Base-by-base conservation (phyloP, 192 early-diverging fungal genomes). In the Coemansia sp. region DNA sequence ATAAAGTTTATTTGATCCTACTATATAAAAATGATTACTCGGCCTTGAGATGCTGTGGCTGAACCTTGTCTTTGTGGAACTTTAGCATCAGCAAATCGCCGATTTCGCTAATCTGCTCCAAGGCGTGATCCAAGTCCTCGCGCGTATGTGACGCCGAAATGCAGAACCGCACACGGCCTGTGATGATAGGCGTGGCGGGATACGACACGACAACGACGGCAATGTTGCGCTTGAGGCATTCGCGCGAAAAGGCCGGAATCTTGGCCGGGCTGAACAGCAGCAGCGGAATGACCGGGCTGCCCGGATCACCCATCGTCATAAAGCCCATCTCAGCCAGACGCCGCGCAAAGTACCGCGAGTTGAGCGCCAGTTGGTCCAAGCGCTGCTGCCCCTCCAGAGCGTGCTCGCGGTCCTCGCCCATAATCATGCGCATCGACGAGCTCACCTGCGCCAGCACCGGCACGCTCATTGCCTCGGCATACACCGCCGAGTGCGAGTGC, bases 101-200 rank as follows among this genome's bases (percentile, higher is more conserved):
- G 17, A 93, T 87, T 64, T 90, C 90, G 66, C 85, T 85, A 51
- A 91, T 84, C 56, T 86, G 78, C 61, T 86, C 82, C 45, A 93
- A 70, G 17, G 89, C 88, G 72, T 85, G 82, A 69, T 92, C 89
- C 57, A 98, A 73, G 72, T 98, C 96, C 65, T 93, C 92, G 69
- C 90, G 88, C 1, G 93, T 93, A 63, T 98, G 96, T n/a, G 95
- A 87, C 1, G 95, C 91, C 56, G 88, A 90, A 55, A 98, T 82
- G 79, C 96, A 98, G 87, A 98, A 95, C 51, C 96, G 83, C 37
- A 96, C 95, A 51, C 96, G 86, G 3, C 89, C 89, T 1, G 92
- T 92, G 65, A 99, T 93, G 61, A 97, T 96, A n/a, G 97, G 94
- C 4, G 97, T 99, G 10, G 95, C 97, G 3, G 95, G 97, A 75